Evolutionary conservation across 2,329 filamentous ascomycete species (phyloP).

Genomic region (Stagonosporopsis cucurbitacearum): DNA sequence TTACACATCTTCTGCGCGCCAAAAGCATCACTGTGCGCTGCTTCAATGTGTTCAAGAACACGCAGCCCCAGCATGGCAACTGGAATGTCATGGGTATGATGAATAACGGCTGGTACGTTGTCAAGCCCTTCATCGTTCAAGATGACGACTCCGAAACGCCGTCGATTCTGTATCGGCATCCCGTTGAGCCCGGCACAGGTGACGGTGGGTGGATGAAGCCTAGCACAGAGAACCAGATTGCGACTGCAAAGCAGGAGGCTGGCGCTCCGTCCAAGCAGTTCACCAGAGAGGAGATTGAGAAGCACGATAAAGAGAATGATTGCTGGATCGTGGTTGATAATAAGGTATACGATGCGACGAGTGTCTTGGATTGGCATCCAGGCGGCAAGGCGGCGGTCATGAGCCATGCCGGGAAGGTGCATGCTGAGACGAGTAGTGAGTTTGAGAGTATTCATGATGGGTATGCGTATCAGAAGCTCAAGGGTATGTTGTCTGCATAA

Average conservation of each 20-base stretch:
- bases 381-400: constrained; percentile 61
- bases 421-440: constrained; percentile 57
- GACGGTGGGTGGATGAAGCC: constrained; percentile 61
- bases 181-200: constrained; percentile 55
- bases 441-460: constrained; percentile 61
- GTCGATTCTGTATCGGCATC: constrained; percentile 27
- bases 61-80: constrained; percentile 54
- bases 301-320: constrained; percentile 27
- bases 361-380: constrained; percentile 65
- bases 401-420: constrained; percentile 58
- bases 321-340: constrained; percentile 70
- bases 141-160: constrained; percentile 40
- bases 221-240: constrained; percentile 54
- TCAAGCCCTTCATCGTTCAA: constrained; percentile 51
- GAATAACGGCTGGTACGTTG: constrained; percentile 61
- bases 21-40: constrained; percentile 55
- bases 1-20: constrained; percentile 53
- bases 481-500: constrained; percentile 34
- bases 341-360: constrained; percentile 68
- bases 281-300: constrained; percentile 61
- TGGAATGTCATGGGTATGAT: constrained; percentile 64
- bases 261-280: constrained; percentile 59
- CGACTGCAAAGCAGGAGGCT: constrained; percentile 53
- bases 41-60: constrained; percentile 60
- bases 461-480: constrained; percentile 58